Evolutionary conservation across 306 rosid species (phyloP), one percentile per base, ranked within the genome.

Genomic region (Sicyos baderoa): DNA sequence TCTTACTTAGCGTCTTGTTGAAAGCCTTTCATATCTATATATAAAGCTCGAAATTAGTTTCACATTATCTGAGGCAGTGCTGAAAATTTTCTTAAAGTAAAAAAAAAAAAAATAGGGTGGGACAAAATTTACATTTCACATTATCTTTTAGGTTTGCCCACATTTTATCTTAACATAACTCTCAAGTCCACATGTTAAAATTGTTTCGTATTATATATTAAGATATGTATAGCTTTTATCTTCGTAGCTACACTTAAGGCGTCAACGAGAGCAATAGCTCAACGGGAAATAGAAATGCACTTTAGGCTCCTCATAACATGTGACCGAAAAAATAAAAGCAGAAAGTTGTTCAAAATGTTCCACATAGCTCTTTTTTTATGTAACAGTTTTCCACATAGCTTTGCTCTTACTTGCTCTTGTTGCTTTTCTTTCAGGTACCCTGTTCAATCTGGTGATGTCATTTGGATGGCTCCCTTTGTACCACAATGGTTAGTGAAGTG

Each of bases 381-480:
- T 4, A 35, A 35, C 7, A 35, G 42, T 54, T 0, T 16, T 58
- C 44, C 44, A 29, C 7, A 27, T 59, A 7, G 12, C 21, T 35
- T 35, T 42, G 15, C 35, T 59, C 22, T 59, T 35, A 61, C 37
- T 59, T 35, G 37, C 37, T 59, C 4, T 44, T 64, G 29, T 11
- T 53, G 9, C 64, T 44, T n/a, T 37, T 37, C 9, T 68, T 67
- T 73, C 54, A 93, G 99, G 99, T 93, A 90, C 79, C 91, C 97
- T 14, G 86, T 93, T 79, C 87, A 93, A 77, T 85, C 97, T 0
- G 99, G 97, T 45, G 96, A 93, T 83, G 96, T 54, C 65, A 93
- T 93, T 82, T 93, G 97, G 99, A 93, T 90, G 99, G 97, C 99
- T 16, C 99, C 99, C 61, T 93, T 90, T 62, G 86, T 90, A 64